Base-by-base conservation (phyloP, 139 green algal genomes). In the Chlorokybus atmophyticus region DNA sequence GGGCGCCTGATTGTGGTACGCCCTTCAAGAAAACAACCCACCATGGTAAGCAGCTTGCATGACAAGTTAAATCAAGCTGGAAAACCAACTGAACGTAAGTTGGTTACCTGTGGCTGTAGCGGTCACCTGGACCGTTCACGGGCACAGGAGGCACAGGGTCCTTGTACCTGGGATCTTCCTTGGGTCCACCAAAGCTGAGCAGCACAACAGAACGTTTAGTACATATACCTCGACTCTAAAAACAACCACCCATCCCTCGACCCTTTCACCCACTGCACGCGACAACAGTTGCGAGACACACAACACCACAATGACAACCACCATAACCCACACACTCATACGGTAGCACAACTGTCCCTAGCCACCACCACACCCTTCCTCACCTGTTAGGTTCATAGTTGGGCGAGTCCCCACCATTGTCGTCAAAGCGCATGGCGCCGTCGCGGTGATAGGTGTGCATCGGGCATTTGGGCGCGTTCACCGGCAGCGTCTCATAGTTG, bases 381-480 rank as follows among this genome's bases (percentile, higher is more conserved):
- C 14, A 44, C 17, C 38, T 17, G 17, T 17, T 23, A 44, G 17
- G 38, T 44, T 14, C 17, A 44, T 17, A n/a, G n/a, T n/a, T n/a
- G n/a, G n/a, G 38, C 38, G 14, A 23, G 14, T 23, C 38, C 38
- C 38, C 38, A 17, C 38, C 38, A 17, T 44, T 44, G 38, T 17
- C 38, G 38, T 44, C 38, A 14, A 44, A 23, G 14, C 38, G 14
- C 14, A 44, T 23, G 38, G 38, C 38, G 14, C 38, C 38, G 38
- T 44, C 38, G 38, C 38, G 38, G 38, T 44, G 38, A 17, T 44
- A 44, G 38, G 38, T 44, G 38, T 44, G 38, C 14, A 44, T 44
- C 14, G 38, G 38, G 38, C 38, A 44, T 17, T 17, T 44, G 14
- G 38, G 38, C 38, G 14, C 14, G 38, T 44, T 44, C 38, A 44